phyloP scores from a whole-genome alignment of 495 filamentous ascomycete species.

The Filosporella fistucella region DNA sequence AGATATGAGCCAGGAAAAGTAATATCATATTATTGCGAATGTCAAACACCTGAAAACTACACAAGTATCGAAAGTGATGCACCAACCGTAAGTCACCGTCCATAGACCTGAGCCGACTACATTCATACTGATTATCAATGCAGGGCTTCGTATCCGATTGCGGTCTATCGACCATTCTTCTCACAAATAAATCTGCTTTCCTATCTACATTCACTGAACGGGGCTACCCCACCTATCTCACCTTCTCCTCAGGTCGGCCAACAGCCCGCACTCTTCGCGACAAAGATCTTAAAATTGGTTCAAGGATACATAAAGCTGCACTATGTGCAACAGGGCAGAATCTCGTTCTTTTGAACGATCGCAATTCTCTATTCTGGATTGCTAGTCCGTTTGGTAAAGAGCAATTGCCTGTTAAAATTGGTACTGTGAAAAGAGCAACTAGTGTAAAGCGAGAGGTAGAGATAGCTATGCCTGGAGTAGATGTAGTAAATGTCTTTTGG shows the following conservation, averaged over 20 bases:
- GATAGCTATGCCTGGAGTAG: conserved; percentile 2
- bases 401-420: conserved; percentile 1
- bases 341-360: conserved; percentile 5
- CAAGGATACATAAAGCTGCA: conserved; percentile 3
- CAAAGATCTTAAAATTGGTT: conserved; percentile 7
- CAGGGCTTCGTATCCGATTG: conserved; percentile 6
- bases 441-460: conserved; percentile 5
- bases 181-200: background rate
- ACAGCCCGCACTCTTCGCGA: background rate
- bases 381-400: conserved; percentile 7
- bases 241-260: background rate
- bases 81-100: conserved; percentile 5
- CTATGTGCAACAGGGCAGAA: conserved; percentile 1
- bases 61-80: conserved; percentile 5
- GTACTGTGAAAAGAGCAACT: conserved; percentile 3
- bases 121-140: background rate
- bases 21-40: conserved; percentile 5
- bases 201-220: conserved; percentile 7
- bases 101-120: background rate
- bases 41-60: background rate
- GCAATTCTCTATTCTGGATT: conserved; percentile 8
- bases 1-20: conserved; percentile 8
- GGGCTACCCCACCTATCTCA: conserved; percentile 3
- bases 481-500: conserved; percentile 8
- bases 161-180: conserved; percentile 3